phyloP scores from a whole-genome alignment of 495 filamentous ascomycete genomes.

The Neurospora terricola region DNA sequence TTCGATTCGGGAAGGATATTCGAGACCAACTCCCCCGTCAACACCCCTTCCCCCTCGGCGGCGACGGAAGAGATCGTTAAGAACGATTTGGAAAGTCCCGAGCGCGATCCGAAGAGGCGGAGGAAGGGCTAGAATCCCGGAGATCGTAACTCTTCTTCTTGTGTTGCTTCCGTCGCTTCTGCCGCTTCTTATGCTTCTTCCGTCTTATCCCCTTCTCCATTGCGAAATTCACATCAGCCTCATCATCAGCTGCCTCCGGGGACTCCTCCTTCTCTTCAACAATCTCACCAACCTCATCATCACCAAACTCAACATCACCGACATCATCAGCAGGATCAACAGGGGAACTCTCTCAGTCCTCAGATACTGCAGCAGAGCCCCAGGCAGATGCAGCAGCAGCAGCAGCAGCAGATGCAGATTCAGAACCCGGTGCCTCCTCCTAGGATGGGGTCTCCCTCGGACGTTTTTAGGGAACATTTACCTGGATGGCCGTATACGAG shows the following conservation, averaged over 20 bases:
- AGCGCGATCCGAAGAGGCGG: slow-evolving; percentile 29
- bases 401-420: too few species aligned
- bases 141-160: not conserved
- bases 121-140: slow-evolving; percentile 15
- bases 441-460: not conserved
- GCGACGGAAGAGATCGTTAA: slow-evolving; percentile 36
- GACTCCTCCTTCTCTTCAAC: not conserved
- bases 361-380: not conserved
- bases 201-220: not conserved
- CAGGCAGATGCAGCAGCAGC: too few species aligned
- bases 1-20: slow-evolving; percentile 19
- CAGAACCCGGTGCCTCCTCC: not conserved
- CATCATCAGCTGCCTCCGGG: not conserved
- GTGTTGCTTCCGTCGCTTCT: not conserved
- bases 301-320: not conserved
- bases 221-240: not conserved
- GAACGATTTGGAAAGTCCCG: slow-evolving; percentile 29
- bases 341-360: not conserved
- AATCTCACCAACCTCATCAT: not conserved
- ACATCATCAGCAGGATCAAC: not conserved
- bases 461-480: not conserved
- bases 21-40: slow-evolving; percentile 22
- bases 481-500: not conserved
- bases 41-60: slow-evolving; percentile 32
- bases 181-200: not conserved